phyloP scores from a whole-genome alignment of 768 basidiomycete genomes.

The Porpolomopsis calyptriformis region DNA sequence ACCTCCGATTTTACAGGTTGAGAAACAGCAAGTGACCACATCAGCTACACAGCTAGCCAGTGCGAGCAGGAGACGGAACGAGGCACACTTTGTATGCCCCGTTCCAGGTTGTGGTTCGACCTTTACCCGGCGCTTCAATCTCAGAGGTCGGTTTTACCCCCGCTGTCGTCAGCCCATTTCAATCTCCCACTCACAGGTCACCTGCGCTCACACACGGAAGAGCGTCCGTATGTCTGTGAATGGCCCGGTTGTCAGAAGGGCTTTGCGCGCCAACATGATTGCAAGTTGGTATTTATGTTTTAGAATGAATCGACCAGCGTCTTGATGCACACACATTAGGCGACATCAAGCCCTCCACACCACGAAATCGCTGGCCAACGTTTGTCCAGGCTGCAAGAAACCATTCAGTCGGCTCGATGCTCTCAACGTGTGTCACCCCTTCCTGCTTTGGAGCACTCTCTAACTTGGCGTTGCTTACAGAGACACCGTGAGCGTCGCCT shows the following conservation, averaged over 20 bases:
- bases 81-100: slow-evolving; percentile 87
- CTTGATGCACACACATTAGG: slow-evolving; percentile 27
- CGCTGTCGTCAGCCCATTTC: slow-evolving; percentile 1
- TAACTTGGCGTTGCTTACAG: slow-evolving; percentile 26
- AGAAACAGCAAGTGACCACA: slow-evolving; percentile 92
- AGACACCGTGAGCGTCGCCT: slow-evolving; percentile 76
- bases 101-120: slow-evolving; percentile 94
- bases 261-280: slow-evolving; percentile 92
- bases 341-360: slow-evolving; percentile 87
- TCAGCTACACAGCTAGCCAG: slow-evolving; percentile 88
- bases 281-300: slow-evolving; percentile 48
- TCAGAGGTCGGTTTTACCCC: slow-evolving; percentile 35
- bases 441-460: slow-evolving; percentile 14
- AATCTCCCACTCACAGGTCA: slow-evolving; percentile 46
- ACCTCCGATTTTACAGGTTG: slow-evolving; percentile 81
- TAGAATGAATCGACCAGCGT: slow-evolving; percentile 3
- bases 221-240: slow-evolving; percentile 87
- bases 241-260: slow-evolving; percentile 93
- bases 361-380: slow-evolving; percentile 71
- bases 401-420: slow-evolving; percentile 92
- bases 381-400: slow-evolving; percentile 88
- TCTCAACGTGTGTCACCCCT: slow-evolving; percentile 63
- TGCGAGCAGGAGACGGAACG: slow-evolving; percentile 79
- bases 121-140: slow-evolving; percentile 89
- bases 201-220: slow-evolving; percentile 89